Evolutionary conservation across 305 asterid genomes (phyloP), one percentile per base, ranked within the genome.

Genomic region (Rubia tinctorum): DNA sequence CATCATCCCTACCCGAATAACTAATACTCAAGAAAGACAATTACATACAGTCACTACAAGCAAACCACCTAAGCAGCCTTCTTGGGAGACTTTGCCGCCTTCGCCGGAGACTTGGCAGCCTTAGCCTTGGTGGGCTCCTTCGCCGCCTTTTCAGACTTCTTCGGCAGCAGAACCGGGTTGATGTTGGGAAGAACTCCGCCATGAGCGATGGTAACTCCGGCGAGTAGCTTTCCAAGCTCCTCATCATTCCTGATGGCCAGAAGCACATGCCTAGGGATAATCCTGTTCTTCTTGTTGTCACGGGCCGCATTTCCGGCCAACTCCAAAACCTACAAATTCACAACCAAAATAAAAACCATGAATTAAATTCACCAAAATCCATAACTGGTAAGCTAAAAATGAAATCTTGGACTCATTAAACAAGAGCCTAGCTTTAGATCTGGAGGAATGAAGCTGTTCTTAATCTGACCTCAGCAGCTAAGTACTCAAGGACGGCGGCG

Each of bases 231-330:
- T 27, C 92, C 96, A 0, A 89, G 80, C 79, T 89, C 95, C 59
- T 89, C 95, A 15, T 89, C 95, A 10, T 89, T 89, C 84, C 92
- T 87, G 65, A 89, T 87, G 0, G 95, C 95, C 85, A 89, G 80
- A n/a, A 89, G 73, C 76, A 83, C 73, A 53, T 90, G 96, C 85
- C 96, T 80, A 7, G 96, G 96, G 2, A 88, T 84, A 7, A 90
- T 90, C 70, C 94, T 84, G 71, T 77, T 88, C 85, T 88, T 90
- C 90, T 90, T 90, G 84, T 90, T 90, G 40, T 90, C 96, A 0
- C 94, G 70, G 0, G 96, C 96, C 2, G 96, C 96, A 73, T 90
- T 90, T 66, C 96, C 94, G 37, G 96, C 96, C 85, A 90, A 80
- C 62, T 90, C 94, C 77, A 88, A 67, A 25, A 90, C 96, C 96